Conservation (phyloP, 371 early-diverging fungal species). For the Mucor saturninus region DNA sequence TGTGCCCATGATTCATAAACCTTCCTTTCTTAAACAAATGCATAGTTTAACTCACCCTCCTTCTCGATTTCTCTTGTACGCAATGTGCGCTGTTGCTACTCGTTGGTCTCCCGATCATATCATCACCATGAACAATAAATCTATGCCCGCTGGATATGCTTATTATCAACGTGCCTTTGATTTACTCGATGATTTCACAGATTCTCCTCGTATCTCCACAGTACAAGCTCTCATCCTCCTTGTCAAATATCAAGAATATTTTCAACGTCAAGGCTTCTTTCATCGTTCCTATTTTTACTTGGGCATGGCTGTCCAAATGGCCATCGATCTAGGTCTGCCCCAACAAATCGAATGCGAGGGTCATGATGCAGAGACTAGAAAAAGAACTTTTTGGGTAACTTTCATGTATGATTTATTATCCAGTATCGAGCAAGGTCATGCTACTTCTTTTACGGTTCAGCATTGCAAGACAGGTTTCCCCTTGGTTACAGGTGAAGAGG, state of each 20-base stretch:
- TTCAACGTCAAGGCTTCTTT: conserved; percentile 44
- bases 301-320: conserved; percentile 75
- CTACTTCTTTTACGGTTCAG: conserved; percentile 34
- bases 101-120: conserved; percentile 39
- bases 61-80: conserved; percentile 57
- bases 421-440: conserved; percentile 51
- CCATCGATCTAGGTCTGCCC: conserved; percentile 69
- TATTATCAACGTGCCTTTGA: conserved; percentile 50
- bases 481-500: conserved; percentile 42
- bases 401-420: conserved; percentile 48
- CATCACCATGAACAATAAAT: conserved; percentile 1
- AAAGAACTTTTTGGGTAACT: conserved; percentile 50
- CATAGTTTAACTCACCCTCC: conserved; percentile 47
- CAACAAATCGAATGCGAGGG: conserved; percentile 36
- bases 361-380: conserved; percentile 37
- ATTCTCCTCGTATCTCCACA: conserved; percentile 68
- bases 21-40: conserved; percentile 56
- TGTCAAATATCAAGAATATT: conserved; percentile 71
- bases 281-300: conserved; percentile 44
- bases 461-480: conserved; percentile 51
- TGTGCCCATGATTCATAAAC: conserved; percentile 63
- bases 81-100: conserved; percentile 65
- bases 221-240: conserved; percentile 73
- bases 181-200: conserved; percentile 70
- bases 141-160: conserved; percentile 34